Conservation (phyloP, 176 grass and related monocot genomes). For the Phoenix roebelenii region DNA sequence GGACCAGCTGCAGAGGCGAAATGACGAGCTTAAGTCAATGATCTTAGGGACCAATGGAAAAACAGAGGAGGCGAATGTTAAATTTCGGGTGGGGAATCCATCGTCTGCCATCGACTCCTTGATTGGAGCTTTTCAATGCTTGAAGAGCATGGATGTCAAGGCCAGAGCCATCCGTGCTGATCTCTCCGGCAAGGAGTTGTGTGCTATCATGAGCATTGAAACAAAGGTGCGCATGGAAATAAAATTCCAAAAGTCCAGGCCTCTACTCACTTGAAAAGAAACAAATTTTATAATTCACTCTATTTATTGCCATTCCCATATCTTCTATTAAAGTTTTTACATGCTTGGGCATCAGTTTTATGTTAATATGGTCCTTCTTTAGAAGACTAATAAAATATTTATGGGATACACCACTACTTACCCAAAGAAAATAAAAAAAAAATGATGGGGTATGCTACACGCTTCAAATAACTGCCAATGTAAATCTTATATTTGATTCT, state of each 20-base stretch:
- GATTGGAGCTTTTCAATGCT: slow-evolving; percentile 51
- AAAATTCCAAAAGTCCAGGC: too few relatives aligned
- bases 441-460: too few relatives aligned
- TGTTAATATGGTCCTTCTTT: too few relatives aligned
- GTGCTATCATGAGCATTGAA: slow-evolving; percentile 51
- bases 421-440: too few relatives aligned
- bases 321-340: too few relatives aligned
- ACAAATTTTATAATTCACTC: not conserved
- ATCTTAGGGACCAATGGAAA: slow-evolving; percentile 40
- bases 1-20: slow-evolving; percentile 33
- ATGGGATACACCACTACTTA: too few relatives aligned
- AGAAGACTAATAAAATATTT: too few relatives aligned
- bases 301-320: too few relatives aligned
- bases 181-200: slow-evolving; percentile 29
- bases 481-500: too few relatives aligned
- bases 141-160: slow-evolving; percentile 66
- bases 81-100: slow-evolving; percentile 50
- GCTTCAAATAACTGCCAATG: too few relatives aligned
- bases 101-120: slow-evolving; percentile 59
- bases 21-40: slow-evolving; percentile 51
- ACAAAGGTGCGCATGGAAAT: slow-evolving; percentile 39
- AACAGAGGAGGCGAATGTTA: slow-evolving; percentile 37
- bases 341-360: too few relatives aligned
- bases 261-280: not conserved
- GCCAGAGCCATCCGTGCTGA: slow-evolving; percentile 34